These are phyloP conservation scores for Pugionium cornutum DNA, from an alignment of 345 rosid genomes.

Conservation along the genomic window DNA sequence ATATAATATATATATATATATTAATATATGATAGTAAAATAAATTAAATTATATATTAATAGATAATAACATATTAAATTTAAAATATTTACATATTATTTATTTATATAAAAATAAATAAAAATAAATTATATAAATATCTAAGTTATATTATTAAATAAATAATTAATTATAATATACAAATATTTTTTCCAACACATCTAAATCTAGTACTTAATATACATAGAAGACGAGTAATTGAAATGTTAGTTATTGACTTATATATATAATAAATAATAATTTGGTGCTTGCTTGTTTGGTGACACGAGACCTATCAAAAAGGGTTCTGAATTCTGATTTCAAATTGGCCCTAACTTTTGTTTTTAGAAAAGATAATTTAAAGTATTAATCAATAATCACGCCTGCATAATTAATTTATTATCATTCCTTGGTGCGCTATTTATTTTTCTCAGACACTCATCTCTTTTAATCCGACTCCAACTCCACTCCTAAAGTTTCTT, in stretches of 20 bases:
- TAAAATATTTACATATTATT: too few relatives aligned
- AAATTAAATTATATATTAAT: too few relatives aligned
- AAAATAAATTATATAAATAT: too few relatives aligned
- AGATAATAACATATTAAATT: too few relatives aligned
- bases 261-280: background rate
- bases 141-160: too few relatives aligned
- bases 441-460: constrained; percentile 34
- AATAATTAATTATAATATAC: too few relatives aligned
- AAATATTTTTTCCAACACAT: too few relatives aligned
- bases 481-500: constrained; percentile 46
- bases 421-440: constrained; percentile 40
- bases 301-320: constrained; percentile 37
- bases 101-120: too few relatives aligned
- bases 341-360: constrained; percentile 40
- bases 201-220: too few relatives aligned
- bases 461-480: constrained; percentile 42
- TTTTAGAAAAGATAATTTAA: constrained; percentile 32
- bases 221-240: too few relatives aligned
- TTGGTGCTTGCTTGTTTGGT: constrained; percentile 36
- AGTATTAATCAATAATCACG: constrained; percentile 43
- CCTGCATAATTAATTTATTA: constrained; percentile 33
- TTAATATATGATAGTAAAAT: too few relatives aligned
- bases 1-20: too few relatives aligned
- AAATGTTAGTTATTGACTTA: background rate
- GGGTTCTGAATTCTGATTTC: constrained; percentile 20